phyloP scores from a whole-genome alignment of 345 rosid genomes.

The Geranium brycei region DNA sequence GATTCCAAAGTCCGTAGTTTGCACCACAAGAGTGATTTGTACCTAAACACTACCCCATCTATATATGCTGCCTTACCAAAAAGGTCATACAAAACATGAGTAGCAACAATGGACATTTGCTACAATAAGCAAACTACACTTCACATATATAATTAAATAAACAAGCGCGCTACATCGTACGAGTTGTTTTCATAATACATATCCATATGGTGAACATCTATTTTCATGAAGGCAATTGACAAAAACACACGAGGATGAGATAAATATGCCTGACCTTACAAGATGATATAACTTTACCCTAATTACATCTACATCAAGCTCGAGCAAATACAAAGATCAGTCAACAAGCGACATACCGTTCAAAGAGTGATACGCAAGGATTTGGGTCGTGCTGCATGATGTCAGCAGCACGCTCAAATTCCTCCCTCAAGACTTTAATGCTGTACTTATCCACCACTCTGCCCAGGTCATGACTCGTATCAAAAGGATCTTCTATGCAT shows the following conservation, averaged over 20 bases:
- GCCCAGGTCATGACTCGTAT: conserved; percentile 71
- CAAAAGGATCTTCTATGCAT: conserved; percentile 98
- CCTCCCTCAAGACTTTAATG: conserved; percentile 80
- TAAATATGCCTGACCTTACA: neutral
- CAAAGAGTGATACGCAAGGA: conserved; percentile 55
- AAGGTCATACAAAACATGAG: too few relatives aligned
- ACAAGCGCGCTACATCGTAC: too few relatives aligned
- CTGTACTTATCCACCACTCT: conserved; percentile 88
- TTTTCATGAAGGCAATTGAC: too few relatives aligned
- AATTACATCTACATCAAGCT: conserved; percentile 7
- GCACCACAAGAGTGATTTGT: too few relatives aligned
- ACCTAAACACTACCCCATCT: too few relatives aligned
- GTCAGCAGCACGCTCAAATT: conserved; percentile 89
- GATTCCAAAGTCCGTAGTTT: too few relatives aligned
- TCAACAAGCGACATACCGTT: conserved; percentile 40
- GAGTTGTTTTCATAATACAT: too few relatives aligned
- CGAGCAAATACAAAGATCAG: neutral
- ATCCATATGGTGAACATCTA: too few relatives aligned
- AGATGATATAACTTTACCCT: conserved; percentile 1
- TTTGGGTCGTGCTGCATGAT: conserved; percentile 66
- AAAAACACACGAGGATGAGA: too few relatives aligned
- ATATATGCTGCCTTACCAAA: too few relatives aligned
- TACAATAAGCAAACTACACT: neutral
- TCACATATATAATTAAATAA: too few relatives aligned
- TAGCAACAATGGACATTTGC: neutral